phyloP scores from a whole-genome alignment of 148 eudicot species.

The Cornus kousa region DNA sequence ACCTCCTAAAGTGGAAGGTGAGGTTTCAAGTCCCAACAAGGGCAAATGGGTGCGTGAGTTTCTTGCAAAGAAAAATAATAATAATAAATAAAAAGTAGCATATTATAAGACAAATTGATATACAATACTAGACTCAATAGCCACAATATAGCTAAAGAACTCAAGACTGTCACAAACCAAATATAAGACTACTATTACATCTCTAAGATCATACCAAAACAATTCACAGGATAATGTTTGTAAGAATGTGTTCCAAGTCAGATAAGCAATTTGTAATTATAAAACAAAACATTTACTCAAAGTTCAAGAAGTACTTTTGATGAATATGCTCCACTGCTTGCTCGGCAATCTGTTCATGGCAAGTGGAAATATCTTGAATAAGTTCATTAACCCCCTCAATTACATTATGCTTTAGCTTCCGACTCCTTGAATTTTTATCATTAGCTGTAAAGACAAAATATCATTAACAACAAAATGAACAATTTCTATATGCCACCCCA shows the following conservation, averaged over 20 bases:
- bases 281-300: neutral
- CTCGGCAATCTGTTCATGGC: conserved; percentile 98
- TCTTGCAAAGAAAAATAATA: no score
- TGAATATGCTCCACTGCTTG: conserved; percentile 99
- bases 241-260: no score
- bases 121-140: neutral
- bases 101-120: no score
- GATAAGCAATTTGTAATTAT: no score
- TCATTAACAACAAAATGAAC: no score
- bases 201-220: neutral
- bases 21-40: no score
- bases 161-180: no score
- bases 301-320: conserved; percentile 58
- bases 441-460: conserved; percentile 52
- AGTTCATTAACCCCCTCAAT: conserved; percentile 98
- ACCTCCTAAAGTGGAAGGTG: no score
- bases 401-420: conserved; percentile 92
- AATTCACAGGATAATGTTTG: neutral
- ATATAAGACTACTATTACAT: neutral
- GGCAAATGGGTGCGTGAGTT: no score
- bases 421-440: conserved; percentile 69
- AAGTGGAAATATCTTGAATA: conserved; percentile 84
- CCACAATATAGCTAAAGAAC: neutral
- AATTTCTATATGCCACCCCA: neutral
- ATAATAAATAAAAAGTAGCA: no score